phyloP scores from a whole-genome alignment of 78 protist genomes.

The Planoprotostelium fungivorum region DNA sequence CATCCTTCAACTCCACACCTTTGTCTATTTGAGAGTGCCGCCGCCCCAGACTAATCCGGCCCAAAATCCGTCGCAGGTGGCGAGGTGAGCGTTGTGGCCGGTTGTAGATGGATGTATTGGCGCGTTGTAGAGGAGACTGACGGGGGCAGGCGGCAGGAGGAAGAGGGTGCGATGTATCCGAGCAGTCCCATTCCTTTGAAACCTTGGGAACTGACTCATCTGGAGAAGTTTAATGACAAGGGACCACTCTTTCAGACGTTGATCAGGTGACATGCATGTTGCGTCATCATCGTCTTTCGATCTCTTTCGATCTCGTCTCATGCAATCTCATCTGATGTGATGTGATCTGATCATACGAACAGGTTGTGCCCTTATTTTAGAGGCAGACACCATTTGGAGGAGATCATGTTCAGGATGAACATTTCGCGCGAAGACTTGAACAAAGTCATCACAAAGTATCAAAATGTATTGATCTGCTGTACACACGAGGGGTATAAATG shows the following conservation, averaged over 20 bases:
- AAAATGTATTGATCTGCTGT: slow-evolving; percentile 36
- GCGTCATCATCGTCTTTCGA: background rate
- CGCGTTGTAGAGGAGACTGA: background rate
- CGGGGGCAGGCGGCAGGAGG: background rate
- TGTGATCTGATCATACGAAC: no score
- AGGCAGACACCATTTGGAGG: slow-evolving; percentile 66
- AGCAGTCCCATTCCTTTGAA: background rate
- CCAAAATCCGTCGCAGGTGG: background rate
- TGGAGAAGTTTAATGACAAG: slow-evolving; percentile 31
- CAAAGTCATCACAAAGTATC: slow-evolving; percentile 42
- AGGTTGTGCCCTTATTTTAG: slow-evolving; percentile 53
- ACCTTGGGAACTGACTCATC: slow-evolving; percentile 18
- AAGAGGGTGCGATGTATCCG: background rate
- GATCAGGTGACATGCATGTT: slow-evolving; percentile 27
- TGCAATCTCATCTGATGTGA: background rate
- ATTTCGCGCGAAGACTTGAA: slow-evolving; percentile 51
- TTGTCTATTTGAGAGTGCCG: slow-evolving; percentile 35
- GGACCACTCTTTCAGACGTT: slow-evolving; percentile 29
- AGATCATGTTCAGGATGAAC: slow-evolving; percentile 65
- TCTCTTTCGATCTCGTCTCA: background rate
- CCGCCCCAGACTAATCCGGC: slow-evolving; percentile 1
- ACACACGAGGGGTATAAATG: slow-evolving; percentile 28
- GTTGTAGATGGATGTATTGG: background rate
- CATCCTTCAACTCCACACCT: slow-evolving; percentile 49
- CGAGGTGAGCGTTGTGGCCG: background rate